Evolutionary conservation across 1,284 basidiomycete species (phyloP), one percentile per base, ranked within the genome.

Genomic region (Austropuccinia psidii): DNA sequence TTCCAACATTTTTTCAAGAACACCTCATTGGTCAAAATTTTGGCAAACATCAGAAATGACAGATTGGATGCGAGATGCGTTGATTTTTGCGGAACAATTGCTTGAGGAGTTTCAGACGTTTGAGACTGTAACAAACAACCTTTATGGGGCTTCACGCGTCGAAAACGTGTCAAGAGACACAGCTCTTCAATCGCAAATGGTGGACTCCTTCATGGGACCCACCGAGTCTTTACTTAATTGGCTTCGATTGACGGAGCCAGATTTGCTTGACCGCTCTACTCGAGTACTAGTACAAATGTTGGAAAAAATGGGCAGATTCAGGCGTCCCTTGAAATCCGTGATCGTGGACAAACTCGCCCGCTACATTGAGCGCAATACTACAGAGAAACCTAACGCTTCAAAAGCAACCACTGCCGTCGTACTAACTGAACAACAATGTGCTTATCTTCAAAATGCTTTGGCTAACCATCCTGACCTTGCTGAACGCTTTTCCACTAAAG

Each of bases 51-150:
- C 87, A 35, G 87, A 88, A 67, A 95, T 98, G 93, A 85, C 89
- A 29, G 86, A 88, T 58, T 98, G 93, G 93, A 96, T 98, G 94
- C 87, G 93, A 75, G 94, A 97, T 80, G 93, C 93, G 0, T 84
- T 97, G 67, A 93, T 96, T 73, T 93, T 95, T 79, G 91, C 89
- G 17, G 83, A 89, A 76, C 89, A 92, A 77, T 85, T 95, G 83
- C 83, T 95, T 33, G 88, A 87, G 4, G 87, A 91, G 77, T 86
- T 91, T 79, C 84, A 87, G 47, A 85, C 89, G 8, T 88, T 97
- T 76, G 91, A 95, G 80, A 83, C 83, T 27, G 88, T 88, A 0
- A 85, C 87, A 3, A 70, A 75, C 83, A 79, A 84, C 75, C n/a
- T n/a, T n/a, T n/a, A n/a, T n/a, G n/a, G n/a, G n/a, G n/a, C n/a